These are phyloP conservation scores for Furcasterigmium furcatum DNA, from an alignment of 2,329 filamentous ascomycete genomes.

Conservation along the genomic window DNA sequence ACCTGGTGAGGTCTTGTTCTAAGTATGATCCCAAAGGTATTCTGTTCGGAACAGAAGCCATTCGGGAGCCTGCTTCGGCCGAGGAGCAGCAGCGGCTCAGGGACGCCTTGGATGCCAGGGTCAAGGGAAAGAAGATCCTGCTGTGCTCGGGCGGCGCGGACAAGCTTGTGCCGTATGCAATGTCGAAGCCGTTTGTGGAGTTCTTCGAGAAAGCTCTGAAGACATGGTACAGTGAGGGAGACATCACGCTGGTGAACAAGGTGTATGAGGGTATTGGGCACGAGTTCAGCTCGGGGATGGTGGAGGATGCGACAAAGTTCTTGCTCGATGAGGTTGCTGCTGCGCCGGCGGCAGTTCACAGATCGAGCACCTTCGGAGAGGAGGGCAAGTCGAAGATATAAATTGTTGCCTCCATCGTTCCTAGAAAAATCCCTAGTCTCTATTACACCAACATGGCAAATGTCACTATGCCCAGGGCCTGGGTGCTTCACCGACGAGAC, in stretches of 20 bases:
- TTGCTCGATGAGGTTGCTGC: conserved; percentile 45
- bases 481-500: conserved; percentile 30
- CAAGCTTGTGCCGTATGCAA: conserved; percentile 67
- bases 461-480: conserved; percentile 44
- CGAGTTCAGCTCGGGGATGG: conserved; percentile 66
- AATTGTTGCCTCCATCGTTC: too few relatives aligned
- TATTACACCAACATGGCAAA: too few relatives aligned
- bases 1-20: conserved; percentile 60
- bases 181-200: conserved; percentile 55
- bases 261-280: conserved; percentile 70
- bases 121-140: conserved; percentile 63
- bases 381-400: conserved; percentile 24
- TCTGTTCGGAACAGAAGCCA: conserved; percentile 54
- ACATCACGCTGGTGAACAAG: conserved; percentile 58
- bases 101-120: conserved; percentile 39
- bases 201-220: conserved; percentile 55
- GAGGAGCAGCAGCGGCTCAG: conserved; percentile 40
- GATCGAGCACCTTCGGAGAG: neutral
- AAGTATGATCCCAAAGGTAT: conserved; percentile 73
- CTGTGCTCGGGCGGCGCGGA: conserved; percentile 65
- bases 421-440: too few relatives aligned
- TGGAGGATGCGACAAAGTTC: conserved; percentile 62
- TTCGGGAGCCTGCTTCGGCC: conserved; percentile 15
- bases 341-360: conserved; percentile 14
- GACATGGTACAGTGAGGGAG: conserved; percentile 52